Base-by-base conservation (phyloP, 2,329 filamentous ascomycete species). In the Peltaster fructicola region DNA sequence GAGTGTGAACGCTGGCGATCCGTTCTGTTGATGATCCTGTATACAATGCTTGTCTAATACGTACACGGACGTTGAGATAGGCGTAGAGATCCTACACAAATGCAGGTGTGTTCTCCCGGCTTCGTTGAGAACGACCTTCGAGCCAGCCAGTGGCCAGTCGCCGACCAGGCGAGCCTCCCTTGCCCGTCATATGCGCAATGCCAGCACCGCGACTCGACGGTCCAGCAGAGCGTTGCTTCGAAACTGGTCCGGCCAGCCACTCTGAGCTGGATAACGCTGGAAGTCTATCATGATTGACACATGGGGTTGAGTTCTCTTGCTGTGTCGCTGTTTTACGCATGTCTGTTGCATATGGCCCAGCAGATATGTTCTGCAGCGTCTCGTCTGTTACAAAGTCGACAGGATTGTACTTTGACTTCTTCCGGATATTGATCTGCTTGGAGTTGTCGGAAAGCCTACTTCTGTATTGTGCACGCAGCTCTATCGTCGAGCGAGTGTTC, bases 311-410 rank as follows among this genome's bases (percentile, higher is more conserved):
- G 24, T 39, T 40, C 25, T 41, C 37, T 20, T 38, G 7, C 27
- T 29, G 20, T 33, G 31, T 16, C 31, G 28, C 8, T 27, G 26
- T 14, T 32, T 32, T 10, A 8, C 16, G 13, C 19, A 29, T 8
- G 24, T 21, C 7, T 14, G 11, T 12, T 7, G 41, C 47, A 20
- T 50, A 50, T 3, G 47, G 47, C 5, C 46, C 47, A 6, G 43
- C 44, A 7, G 39, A 37, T 24, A 50, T 49, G 22, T 41, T 35
- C 15, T 33, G 32, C 11, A 50, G 29, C 7, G 46, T 48, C 9
- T 24, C 35, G 30, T 49, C 46, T n/a, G n/a, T n/a, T n/a, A n/a
- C n/a, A n/a, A n/a, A n/a, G n/a, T n/a, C n/a, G n/a, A n/a, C n/a
- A n/a, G n/a, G n/a, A n/a, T n/a, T n/a, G 15, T 24, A 20, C 9